Evolutionary conservation across 148 eudicot genomes (phyloP).

Genomic region (Vaccinium darrowii): DNA sequence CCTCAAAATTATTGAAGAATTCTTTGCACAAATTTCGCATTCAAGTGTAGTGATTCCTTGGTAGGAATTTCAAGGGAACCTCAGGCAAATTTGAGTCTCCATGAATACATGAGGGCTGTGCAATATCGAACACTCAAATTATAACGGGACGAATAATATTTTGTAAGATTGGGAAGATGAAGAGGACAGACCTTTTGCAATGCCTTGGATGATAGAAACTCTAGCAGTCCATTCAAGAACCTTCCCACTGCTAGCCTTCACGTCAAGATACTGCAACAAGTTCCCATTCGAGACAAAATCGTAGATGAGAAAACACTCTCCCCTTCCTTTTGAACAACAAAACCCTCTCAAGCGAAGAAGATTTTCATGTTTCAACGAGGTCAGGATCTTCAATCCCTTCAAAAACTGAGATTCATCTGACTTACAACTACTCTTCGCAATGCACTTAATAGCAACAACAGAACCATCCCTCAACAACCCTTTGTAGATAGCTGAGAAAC

Average conservation of each 20-base stretch:
- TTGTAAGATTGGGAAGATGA: neutral
- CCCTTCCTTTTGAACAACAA: conserved; percentile 85
- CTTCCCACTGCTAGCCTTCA: conserved; percentile 43
- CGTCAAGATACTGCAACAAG: conserved; percentile 66
- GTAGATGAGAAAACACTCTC: conserved; percentile 85
- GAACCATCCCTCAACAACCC: conserved; percentile 82
- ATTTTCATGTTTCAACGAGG: conserved; percentile 75
- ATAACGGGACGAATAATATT: neutral
- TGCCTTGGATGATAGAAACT: conserved; percentile 73
- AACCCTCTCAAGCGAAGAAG: conserved; percentile 76
- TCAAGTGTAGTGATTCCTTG: neutral
- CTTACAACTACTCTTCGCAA: conserved; percentile 75
- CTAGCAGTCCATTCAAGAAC: conserved; percentile 74
- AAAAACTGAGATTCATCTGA: conserved; percentile 79
- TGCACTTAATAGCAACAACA: conserved; percentile 70
- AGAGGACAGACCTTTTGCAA: conserved; percentile 70
- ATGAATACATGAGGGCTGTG: neutral
- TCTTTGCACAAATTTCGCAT: neutral
- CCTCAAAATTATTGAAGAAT: neutral
- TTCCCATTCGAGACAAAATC: conserved; percentile 77
- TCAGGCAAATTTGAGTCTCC: neutral
- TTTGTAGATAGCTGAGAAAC: conserved; percentile 70
- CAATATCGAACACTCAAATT: neutral
- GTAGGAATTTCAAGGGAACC: neutral
- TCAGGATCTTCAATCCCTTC: conserved; percentile 72